Evolutionary conservation across 208 protist species (phyloP).

Genomic region (Trypanosoma scelopori): DNA sequence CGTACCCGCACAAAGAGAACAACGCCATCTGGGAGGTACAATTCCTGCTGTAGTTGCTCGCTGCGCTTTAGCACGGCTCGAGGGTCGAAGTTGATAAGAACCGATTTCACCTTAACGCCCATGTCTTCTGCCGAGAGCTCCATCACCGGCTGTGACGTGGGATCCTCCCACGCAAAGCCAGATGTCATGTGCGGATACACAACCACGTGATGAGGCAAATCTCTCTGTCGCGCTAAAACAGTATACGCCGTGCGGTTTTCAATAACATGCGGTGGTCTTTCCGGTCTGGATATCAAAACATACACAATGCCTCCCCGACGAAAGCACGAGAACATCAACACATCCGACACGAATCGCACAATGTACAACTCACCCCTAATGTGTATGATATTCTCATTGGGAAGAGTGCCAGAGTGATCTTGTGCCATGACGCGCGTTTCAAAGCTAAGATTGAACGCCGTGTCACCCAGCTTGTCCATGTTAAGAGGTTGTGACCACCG

Average conservation of each 20-base stretch:
- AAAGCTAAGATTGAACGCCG: constrained; percentile 53
- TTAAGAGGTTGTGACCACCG: constrained; percentile 46
- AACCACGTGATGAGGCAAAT: constrained; percentile 23
- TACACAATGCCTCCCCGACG: constrained; percentile 47
- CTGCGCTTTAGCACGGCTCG: constrained; percentile 30
- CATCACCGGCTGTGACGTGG: constrained; percentile 27
- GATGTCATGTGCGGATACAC: constrained; percentile 62
- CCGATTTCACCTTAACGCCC: not conserved
- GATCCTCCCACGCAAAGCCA: constrained; percentile 63
- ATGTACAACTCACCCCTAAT: constrained; percentile 39
- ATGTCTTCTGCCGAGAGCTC: constrained; percentile 33
- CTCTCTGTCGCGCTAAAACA: constrained; percentile 48
- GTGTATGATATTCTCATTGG: constrained; percentile 30
- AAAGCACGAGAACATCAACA: constrained; percentile 51
- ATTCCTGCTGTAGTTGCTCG: constrained; percentile 35
- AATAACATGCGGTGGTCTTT: constrained; percentile 59
- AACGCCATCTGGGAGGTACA: constrained; percentile 31
- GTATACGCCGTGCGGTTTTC: constrained; percentile 73
- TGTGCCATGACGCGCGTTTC: constrained; percentile 16
- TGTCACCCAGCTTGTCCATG: constrained; percentile 46
- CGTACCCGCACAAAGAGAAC: constrained; percentile 76
- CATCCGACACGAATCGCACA: constrained; percentile 37
- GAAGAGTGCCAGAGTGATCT: not conserved
- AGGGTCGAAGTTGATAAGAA: constrained; percentile 70
- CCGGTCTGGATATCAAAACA: constrained; percentile 48